Conservation (phyloP, 176 grass and related monocot genomes). For the Echinochloa phyllopogon region DNA sequence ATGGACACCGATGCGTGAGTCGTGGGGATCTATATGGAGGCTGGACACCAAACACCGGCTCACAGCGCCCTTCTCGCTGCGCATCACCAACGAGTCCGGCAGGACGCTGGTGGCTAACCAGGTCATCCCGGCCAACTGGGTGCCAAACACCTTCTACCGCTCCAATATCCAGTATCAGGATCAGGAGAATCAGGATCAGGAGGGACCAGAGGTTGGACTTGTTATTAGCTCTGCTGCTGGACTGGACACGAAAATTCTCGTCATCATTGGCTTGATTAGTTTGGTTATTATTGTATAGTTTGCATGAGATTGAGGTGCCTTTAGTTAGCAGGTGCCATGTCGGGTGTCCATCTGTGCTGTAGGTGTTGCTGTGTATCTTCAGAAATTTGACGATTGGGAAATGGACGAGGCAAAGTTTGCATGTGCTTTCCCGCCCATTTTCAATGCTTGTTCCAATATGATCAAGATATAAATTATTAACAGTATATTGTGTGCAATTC, state of each 20-base stretch:
- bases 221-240: not conserved
- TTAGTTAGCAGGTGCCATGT: conserved; percentile 31
- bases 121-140: conserved; percentile 77
- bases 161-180: conserved; percentile 51
- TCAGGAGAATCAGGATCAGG: no score
- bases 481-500: not conserved
- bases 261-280: conserved; percentile 21
- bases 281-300: conserved; percentile 31
- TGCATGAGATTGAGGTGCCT: not conserved
- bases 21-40: conserved; percentile 72
- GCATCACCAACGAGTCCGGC: conserved; percentile 62
- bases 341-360: conserved; percentile 7
- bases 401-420: conserved; percentile 46
- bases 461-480: conserved; percentile 50
- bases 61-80: conserved; percentile 68
- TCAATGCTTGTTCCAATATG: conserved; percentile 38
- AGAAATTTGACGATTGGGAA: conserved; percentile 35
- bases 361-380: conserved; percentile 3
- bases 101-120: conserved; percentile 61
- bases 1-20: conserved; percentile 72
- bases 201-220: no score
- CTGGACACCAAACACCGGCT: conserved; percentile 64
- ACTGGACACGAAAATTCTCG: not conserved
- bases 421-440: conserved; percentile 52
- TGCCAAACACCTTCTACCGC: conserved; percentile 52